Percentiles rank a stretch among this genome's conserved stretches.
These are phyloP conservation scores for Exophiala sp. DNA, from an alignment of 2,329 filamentous ascomycete species.

Conservation along the genomic window DNA sequence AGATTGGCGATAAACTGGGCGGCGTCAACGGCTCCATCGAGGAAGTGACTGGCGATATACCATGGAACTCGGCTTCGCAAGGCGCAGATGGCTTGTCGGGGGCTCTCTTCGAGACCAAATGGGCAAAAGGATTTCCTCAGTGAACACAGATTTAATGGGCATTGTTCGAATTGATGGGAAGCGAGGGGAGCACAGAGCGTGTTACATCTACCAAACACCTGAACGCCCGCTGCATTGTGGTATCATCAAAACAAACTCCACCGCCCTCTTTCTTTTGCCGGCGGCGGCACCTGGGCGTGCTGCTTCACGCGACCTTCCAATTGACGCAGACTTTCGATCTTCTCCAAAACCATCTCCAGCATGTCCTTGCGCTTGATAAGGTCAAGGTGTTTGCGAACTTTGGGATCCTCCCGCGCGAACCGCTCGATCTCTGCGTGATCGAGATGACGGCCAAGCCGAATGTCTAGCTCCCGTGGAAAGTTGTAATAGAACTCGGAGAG, in stretches of 20 bases:
- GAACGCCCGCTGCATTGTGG: slow-evolving; percentile 19
- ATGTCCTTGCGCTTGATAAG: slow-evolving; percentile 88
- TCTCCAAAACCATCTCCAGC: slow-evolving; percentile 84
- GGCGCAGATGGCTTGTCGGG: background rate
- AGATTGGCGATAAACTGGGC: slow-evolving; percentile 65
- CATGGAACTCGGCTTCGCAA: slow-evolving; percentile 40
- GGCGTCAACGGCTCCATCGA: slow-evolving; percentile 58
- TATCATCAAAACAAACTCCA: slow-evolving; percentile 42
- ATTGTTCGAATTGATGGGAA: background rate
- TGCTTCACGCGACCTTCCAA: slow-evolving; percentile 68
- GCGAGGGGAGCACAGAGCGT: slow-evolving; percentile 13
- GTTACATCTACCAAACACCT: slow-evolving; percentile 11
- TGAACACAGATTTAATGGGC: background rate
- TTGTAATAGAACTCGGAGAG: slow-evolving; percentile 97
- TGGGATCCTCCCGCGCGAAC: slow-evolving; percentile 89
- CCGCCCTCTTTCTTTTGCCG: slow-evolving; percentile 35
- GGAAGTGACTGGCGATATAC: slow-evolving; percentile 50
- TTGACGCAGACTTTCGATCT: slow-evolving; percentile 86
- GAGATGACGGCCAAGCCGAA: slow-evolving; percentile 74
- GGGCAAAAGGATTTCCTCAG: background rate
- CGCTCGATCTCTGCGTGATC: slow-evolving; percentile 73
- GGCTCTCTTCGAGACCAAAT: background rate
- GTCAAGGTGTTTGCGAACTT: slow-evolving; percentile 81
- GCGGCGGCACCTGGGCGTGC: slow-evolving; percentile 22
- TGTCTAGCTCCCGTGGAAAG: slow-evolving; percentile 87